Conservation (phyloP, 768 basidiomycete genomes). For the Russula earlei region DNA sequence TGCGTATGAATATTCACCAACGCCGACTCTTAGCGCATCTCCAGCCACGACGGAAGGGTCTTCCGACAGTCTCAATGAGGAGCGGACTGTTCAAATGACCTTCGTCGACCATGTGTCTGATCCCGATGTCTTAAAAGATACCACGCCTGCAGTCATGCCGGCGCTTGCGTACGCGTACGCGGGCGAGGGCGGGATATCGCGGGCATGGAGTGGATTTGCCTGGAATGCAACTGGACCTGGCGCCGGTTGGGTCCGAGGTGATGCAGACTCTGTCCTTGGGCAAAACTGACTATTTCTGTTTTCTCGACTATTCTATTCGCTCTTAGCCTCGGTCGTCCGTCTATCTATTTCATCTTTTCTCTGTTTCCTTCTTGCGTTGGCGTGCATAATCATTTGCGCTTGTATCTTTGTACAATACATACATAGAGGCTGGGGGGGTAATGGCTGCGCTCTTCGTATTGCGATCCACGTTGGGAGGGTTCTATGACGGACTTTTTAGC, state of each 20-base stretch:
- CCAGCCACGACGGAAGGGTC: slow-evolving; percentile 18
- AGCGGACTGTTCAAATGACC: slow-evolving; percentile 19
- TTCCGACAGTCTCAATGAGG: slow-evolving; percentile 17
- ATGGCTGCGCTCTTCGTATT: background rate
- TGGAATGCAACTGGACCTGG: slow-evolving; percentile 14
- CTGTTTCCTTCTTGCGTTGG: slow-evolving; percentile 13
- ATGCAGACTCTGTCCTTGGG: slow-evolving; percentile 7
- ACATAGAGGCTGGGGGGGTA: slow-evolving; percentile 5
- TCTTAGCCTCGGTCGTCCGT: background rate
- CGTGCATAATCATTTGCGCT: slow-evolving; percentile 6
- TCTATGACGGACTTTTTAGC: slow-evolving; percentile 7
- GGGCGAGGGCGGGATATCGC: slow-evolving; percentile 19
- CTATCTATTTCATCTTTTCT: slow-evolving; percentile 13
- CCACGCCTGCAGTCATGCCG: background rate
- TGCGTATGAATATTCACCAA: slow-evolving; percentile 15
- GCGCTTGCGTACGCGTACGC: slow-evolving; percentile 20
- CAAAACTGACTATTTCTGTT: slow-evolving; percentile 12
- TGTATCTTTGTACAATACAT: slow-evolving; percentile 15
- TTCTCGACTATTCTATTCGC: slow-evolving; percentile 12
- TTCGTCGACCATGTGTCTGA: slow-evolving; percentile 12
- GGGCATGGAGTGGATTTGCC: slow-evolving; percentile 17
- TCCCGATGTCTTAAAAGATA: slow-evolving; percentile 7
- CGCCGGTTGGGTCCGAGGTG: slow-evolving; percentile 10
- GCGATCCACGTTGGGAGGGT: slow-evolving; percentile 3
- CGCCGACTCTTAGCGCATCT: slow-evolving; percentile 19